Evolutionary conservation across 2,329 filamentous ascomycete species (phyloP), one percentile per base, ranked within the genome.

Genomic region (Hypoxylon sp.): DNA sequence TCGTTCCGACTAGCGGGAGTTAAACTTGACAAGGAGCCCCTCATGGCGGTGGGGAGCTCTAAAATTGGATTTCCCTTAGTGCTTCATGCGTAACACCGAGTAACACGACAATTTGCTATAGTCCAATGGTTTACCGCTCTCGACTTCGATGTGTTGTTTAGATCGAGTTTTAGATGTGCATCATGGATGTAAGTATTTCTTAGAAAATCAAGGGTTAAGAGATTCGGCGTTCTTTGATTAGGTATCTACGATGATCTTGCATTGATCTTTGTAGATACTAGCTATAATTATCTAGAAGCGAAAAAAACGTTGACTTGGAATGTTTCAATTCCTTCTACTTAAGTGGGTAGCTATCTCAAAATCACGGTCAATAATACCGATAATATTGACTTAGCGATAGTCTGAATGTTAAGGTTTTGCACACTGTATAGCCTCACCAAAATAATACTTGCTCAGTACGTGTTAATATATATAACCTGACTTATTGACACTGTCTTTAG

Each of bases 71-170:
- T 70, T 35, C 65, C 44, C 24, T 50, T 46, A 37, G 48, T 47
- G 17, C 63, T 73, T 72, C 58, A 74, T 74, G 72, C 72, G 67
- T 70, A 69, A 67, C 65, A 64, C 17, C 63, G 17, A 48, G 63
- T 52, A 68, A 64, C 59, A 67, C 10, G 17, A 46, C 22, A 57
- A 54, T 58, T 55, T 50, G n/a, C 24, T 54, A 39, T 52, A 31
- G 47, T 55, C 59, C 53, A 65, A 63, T 64, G 37, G 39, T 53
- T 64, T 58, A 54, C 54, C 42, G 47, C 54, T 39, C 24, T 31
- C 24, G 22, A 19, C 39, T 39, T 22, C 3, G 19, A 22, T 22
- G 19, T 22, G 19, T 22, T 31, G 24, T 35, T n/a, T 11, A 14
- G 33, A 6, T 22, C 17, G 22, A 31, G 19, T 35, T 29, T 35